A percentile compares a stretch with the other conserved stretches of the same genome.
phyloP scores from a whole-genome alignment of 148 eudicot genomes.

The Polygonum aviculare region DNA sequence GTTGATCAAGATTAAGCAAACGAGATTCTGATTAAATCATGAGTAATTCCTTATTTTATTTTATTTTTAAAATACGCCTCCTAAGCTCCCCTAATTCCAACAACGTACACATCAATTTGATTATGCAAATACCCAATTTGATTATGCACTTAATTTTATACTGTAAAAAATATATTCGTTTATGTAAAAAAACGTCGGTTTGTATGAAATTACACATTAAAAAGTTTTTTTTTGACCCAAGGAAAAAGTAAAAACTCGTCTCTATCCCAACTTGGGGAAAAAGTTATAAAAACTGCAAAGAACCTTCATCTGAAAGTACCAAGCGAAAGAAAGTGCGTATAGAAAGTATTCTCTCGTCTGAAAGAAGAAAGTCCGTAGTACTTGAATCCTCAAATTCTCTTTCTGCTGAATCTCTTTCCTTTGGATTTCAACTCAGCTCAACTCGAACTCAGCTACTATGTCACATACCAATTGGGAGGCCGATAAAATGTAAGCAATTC shows the following conservation, averaged over 20 bases:
- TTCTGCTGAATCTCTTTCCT: background rate
- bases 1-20: no score
- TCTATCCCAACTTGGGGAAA: background rate
- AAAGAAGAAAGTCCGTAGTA: conserved; percentile 3
- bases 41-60: no score
- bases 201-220: no score
- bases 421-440: conserved; percentile 5
- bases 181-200: no score
- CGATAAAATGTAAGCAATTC: conserved; percentile 36
- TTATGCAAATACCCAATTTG: no score
- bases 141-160: no score
- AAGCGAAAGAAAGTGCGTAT: background rate
- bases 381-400: background rate
- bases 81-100: no score
- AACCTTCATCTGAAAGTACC: conserved; percentile 1
- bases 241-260: background rate
- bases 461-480: conserved; percentile 43
- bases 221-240: no score
- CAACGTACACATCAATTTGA: no score
- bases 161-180: no score
- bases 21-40: no score
- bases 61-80: no score
- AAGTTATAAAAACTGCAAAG: background rate
- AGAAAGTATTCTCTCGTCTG: background rate
- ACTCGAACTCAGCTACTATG: conserved; percentile 21